A percentile compares a stretch with the other conserved stretches of the same genome.
Evolutionary conservation across 441 rosid species (phyloP).

Genomic region (Mallotus repandus): DNA sequence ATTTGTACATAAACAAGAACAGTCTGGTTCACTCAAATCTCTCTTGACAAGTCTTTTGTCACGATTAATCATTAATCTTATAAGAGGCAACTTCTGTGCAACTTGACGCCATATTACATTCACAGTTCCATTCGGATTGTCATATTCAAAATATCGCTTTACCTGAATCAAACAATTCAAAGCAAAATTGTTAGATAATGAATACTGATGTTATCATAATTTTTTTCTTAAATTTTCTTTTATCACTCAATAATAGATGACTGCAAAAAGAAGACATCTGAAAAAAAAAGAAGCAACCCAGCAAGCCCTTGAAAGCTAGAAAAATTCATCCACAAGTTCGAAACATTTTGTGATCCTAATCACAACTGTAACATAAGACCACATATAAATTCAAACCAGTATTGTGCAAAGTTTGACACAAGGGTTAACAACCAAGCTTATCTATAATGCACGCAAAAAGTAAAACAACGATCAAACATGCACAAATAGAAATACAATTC

Average conservation of each 20-base stretch:
- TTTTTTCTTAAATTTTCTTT: too few relatives aligned
- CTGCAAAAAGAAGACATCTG: not conserved
- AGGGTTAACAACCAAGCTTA: not conserved
- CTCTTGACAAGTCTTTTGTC: constrained; percentile 70
- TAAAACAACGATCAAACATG: not conserved
- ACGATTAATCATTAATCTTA: constrained; percentile 75
- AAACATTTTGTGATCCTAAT: not conserved
- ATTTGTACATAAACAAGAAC: constrained; percentile 79
- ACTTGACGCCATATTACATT: constrained; percentile 88
- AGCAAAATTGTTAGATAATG: not conserved
- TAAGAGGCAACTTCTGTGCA: constrained; percentile 75
- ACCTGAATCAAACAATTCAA: constrained; percentile 48
- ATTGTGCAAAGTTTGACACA: not conserved
- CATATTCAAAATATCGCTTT: constrained; percentile 67
- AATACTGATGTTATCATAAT: not conserved
- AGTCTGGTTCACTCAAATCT: constrained; percentile 51
- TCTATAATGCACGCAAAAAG: not conserved
- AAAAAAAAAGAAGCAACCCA: not conserved
- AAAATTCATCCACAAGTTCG: not conserved
- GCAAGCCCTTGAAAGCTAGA: not conserved
- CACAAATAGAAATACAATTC: not conserved
- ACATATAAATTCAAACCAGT: not conserved
- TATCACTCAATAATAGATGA: not conserved
- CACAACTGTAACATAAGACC: not conserved
- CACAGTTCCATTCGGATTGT: constrained; percentile 65